A percentile compares a stretch with the other conserved stretches of the same genome.
Evolutionary conservation across 441 rosid species (phyloP).

Genomic region (Arabidopsis lyrata): DNA sequence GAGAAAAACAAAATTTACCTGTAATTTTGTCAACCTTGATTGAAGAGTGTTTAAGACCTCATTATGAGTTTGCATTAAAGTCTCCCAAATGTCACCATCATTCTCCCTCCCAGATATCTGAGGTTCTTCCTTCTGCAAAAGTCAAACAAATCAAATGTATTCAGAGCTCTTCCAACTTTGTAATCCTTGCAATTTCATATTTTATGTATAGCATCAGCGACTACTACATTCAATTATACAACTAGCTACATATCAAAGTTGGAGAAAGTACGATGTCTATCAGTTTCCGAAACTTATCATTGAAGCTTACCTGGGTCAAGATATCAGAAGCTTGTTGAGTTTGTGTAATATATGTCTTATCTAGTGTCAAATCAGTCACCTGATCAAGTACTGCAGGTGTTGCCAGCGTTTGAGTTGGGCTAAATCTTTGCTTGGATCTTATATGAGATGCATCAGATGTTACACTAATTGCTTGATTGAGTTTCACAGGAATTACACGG

Average conservation of each 20-base stretch:
- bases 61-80: slow-evolving; percentile 75
- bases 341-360: slow-evolving; percentile 33
- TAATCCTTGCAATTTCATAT: slow-evolving; percentile 1
- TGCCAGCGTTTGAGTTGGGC: slow-evolving; percentile 35
- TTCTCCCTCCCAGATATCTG: slow-evolving; percentile 64
- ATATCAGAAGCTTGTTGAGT: slow-evolving; percentile 22
- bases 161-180: background rate
- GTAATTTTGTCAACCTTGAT: slow-evolving; percentile 88
- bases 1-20: slow-evolving; percentile 52
- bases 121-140: slow-evolving; percentile 67
- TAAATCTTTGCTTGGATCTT: slow-evolving; percentile 32
- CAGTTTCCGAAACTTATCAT: slow-evolving; percentile 4
- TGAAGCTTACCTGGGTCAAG: slow-evolving; percentile 34
- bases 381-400: slow-evolving; percentile 36
- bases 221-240: background rate
- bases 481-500: slow-evolving; percentile 30
- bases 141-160: slow-evolving; percentile 26
- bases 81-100: slow-evolving; percentile 61
- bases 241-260: slow-evolving; percentile 1
- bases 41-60: slow-evolving; percentile 71
- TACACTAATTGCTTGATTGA: slow-evolving; percentile 31
- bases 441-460: slow-evolving; percentile 25
- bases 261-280: slow-evolving; percentile 9
- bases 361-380: slow-evolving; percentile 36
- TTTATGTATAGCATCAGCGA: background rate